phyloP scores from a whole-genome alignment of 352 stramenopile species.

The Pythium sukuiense region DNA sequence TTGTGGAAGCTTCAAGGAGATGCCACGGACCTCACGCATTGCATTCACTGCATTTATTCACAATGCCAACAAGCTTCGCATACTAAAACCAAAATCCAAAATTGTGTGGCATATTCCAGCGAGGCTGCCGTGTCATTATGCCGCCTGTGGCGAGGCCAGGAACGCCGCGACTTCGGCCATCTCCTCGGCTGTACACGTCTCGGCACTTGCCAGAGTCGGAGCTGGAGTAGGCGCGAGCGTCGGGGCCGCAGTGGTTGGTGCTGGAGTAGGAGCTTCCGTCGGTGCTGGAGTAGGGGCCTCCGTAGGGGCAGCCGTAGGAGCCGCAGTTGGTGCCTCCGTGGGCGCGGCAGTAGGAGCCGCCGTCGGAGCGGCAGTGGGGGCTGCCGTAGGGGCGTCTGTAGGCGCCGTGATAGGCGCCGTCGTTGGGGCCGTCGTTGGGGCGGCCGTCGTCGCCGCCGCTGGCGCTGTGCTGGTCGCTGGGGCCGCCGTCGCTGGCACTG shows the following conservation, averaged over 20 bases:
- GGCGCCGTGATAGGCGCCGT: background rate
- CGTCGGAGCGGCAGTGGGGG: background rate
- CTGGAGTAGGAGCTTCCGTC: conserved; percentile 2
- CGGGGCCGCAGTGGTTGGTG: conserved; percentile 2
- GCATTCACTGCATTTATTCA: conserved; percentile 1
- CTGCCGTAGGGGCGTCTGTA: background rate
- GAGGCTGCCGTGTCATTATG: conserved; percentile 10
- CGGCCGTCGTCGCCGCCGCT: background rate
- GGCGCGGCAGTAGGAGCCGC: background rate
- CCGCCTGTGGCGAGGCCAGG: conserved; percentile 13
- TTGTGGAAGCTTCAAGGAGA: background rate
- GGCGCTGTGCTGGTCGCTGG: background rate
- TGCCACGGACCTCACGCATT: background rate
- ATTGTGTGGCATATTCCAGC: background rate
- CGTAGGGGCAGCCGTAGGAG: background rate
- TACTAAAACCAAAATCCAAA: conserved; percentile 4
- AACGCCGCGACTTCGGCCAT: conserved; percentile 24
- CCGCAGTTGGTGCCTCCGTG: conserved; percentile 4
- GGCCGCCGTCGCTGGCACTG: background rate
- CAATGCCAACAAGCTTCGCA: background rate
- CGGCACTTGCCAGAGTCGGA: conserved; percentile 5
- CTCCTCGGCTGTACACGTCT: conserved; percentile 21
- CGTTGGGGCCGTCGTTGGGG: background rate
- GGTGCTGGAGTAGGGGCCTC: conserved; percentile 4
- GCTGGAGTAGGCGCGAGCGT: background rate